Evolutionary conservation across 495 filamentous ascomycete species (phyloP), one percentile per base, ranked within the genome.

Genomic region (Neurospora sp.): DNA sequence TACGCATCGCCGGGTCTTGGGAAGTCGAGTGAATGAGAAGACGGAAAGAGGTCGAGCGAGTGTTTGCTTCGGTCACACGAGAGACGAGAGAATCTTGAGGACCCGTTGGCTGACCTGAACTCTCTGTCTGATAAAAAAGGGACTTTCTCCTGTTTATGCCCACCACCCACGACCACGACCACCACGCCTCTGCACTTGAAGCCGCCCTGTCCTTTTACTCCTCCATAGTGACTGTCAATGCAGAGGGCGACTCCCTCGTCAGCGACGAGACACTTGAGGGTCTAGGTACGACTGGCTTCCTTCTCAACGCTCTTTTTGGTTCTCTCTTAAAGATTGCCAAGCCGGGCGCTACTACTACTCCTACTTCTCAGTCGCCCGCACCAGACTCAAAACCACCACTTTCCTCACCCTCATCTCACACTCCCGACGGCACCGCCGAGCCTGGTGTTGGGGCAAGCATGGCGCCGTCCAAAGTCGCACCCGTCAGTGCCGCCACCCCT

Each of bases 121-220:
- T 66, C 24, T 66, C 28, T 17, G 28, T 66, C 24, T 66, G 54
- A 66, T 45, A 42, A 70, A 97, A 42, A 71, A 97, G 96, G 75
- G 91, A 98, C 82, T 98, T 98, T 82, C 88, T 99, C 9, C 90
- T 99, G 69, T 99, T 99, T 83, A 91, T 98, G 74, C 94, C 96
- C 39, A 71, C 72, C 28, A 71, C 73, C 39, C 89, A 92, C 66
- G 77, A 86, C 74, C 74, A 84, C 62, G 87, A 86, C 24, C 88
- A 92, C 74, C 74, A 84, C 62, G 87, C 86, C 34, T 88, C 92
- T 43, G 89, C 90, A 74, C 85, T 99, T n/a, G 89, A 89, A 78
- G 91, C 93, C 70, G 92, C 97, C 45, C 85, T 98, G 73, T 93
- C 93, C 71, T 98, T 97, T 83, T 99, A 97, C 82, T 90, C 92